Conservation (phyloP, 164 flowering plant genomes). For the Nelumbo lutea region DNA sequence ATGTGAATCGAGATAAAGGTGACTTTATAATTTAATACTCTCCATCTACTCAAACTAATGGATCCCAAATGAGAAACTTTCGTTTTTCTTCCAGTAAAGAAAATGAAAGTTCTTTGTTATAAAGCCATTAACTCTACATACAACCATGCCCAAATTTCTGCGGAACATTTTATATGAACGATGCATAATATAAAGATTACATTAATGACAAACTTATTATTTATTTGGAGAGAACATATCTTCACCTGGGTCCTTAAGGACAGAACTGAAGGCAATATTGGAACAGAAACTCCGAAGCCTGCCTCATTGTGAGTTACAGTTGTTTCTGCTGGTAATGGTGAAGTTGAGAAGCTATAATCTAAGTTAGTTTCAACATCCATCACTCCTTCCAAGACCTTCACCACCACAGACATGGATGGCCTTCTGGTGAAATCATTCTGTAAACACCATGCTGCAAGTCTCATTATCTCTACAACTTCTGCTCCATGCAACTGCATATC, state of each 20-base stretch:
- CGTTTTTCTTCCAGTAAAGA: too few species aligned
- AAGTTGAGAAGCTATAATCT: constrained; percentile 3
- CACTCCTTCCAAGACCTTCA: constrained; percentile 5
- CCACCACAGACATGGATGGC: constrained; percentile 6
- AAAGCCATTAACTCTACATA: too few species aligned
- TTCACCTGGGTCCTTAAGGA: constrained; percentile 17
- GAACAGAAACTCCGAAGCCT: background rate
- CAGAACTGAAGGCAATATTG: constrained; percentile 5
- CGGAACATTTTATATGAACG: too few species aligned
- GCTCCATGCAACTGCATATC: background rate
- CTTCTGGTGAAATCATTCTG: background rate
- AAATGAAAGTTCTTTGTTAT: too few species aligned
- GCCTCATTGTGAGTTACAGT: background rate
- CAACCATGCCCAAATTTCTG: too few species aligned
- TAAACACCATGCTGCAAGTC: background rate
- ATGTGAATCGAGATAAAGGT: too few species aligned
- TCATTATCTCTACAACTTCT: constrained; percentile 5
- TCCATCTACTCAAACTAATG: too few species aligned
- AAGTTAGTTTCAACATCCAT: background rate
- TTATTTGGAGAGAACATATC: too few species aligned
- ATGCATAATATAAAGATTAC: too few species aligned
- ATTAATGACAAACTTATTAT: too few species aligned
- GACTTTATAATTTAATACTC: too few species aligned
- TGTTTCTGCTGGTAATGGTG: background rate
- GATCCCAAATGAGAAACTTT: too few species aligned